phyloP scores from a whole-genome alignment of 148 eudicot species.

The Fagopyrum tataricum region DNA sequence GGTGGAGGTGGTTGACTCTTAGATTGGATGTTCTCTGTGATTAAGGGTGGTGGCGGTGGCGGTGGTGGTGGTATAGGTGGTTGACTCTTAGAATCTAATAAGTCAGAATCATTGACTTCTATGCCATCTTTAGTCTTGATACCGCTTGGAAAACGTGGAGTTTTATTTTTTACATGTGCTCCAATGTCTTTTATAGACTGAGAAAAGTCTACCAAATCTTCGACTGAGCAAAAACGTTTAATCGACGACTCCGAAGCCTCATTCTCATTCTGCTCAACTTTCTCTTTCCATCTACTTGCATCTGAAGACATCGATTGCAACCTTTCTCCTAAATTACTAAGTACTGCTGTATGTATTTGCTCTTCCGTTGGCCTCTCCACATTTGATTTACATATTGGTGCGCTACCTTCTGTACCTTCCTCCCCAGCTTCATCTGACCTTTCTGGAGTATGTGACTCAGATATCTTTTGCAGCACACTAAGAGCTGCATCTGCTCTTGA shows the following conservation, averaged over 20 bases:
- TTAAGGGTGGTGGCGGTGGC: neutral
- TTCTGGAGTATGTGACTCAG: slow-evolving; percentile 30
- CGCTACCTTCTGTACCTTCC: slow-evolving; percentile 20
- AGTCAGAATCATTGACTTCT: slow-evolving; percentile 7
- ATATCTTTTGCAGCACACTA: slow-evolving; percentile 47
- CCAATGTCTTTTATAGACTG: neutral
- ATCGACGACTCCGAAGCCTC: neutral
- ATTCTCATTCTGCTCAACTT: slow-evolving; percentile 19
- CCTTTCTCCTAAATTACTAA: slow-evolving; percentile 9
- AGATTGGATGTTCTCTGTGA: neutral
- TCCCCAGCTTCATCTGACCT: slow-evolving; percentile 23
- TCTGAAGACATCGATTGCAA: slow-evolving; percentile 14
- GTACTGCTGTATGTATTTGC: slow-evolving; percentile 14
- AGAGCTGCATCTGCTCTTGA: slow-evolving; percentile 59
- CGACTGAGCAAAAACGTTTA: slow-evolving; percentile 1
- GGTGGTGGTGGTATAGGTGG: slow-evolving; percentile 6
- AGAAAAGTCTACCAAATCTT: slow-evolving; percentile 6
- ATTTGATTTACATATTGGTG: slow-evolving; percentile 17
- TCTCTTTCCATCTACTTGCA: slow-evolving; percentile 19
- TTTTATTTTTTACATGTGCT: slow-evolving; percentile 1
- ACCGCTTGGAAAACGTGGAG: neutral
- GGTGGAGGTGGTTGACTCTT: slow-evolving; percentile 9
- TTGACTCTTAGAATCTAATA: neutral
- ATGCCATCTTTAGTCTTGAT: neutral
- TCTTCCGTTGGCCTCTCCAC: slow-evolving; percentile 24